Conservation (phyloP, 345 rosid genomes). For the Moricandia moricandioides region DNA sequence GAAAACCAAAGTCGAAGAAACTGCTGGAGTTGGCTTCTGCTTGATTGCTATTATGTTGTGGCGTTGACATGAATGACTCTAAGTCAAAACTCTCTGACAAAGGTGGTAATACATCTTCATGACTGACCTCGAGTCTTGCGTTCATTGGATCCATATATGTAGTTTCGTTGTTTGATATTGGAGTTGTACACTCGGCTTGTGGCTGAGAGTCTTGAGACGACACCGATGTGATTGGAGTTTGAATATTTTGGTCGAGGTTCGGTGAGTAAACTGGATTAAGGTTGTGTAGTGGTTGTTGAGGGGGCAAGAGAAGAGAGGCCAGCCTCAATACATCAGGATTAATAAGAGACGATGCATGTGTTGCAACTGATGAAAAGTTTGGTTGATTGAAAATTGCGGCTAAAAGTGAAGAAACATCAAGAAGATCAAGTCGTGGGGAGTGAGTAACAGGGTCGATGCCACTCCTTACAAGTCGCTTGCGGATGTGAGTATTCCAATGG, state of each 20-base stretch:
- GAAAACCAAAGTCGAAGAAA: conserved; percentile 74
- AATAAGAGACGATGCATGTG: conserved; percentile 24
- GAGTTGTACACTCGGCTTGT: conserved; percentile 24
- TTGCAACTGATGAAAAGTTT: conserved; percentile 38
- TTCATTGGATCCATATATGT: conserved; percentile 6
- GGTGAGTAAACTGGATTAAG: not conserved
- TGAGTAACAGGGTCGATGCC: conserved; percentile 98
- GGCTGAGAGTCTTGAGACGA: conserved; percentile 29
- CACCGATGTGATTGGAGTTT: conserved; percentile 27
- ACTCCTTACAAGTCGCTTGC: conserved; percentile 77
- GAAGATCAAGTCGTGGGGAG: conserved; percentile 73
- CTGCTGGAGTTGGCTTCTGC: conserved; percentile 65
- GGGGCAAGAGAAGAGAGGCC: conserved; percentile 27
- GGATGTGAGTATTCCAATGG: conserved; percentile 90
- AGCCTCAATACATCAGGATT: conserved; percentile 31
- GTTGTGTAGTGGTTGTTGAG: conserved; percentile 21
- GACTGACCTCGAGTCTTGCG: not conserved
- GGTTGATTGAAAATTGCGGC: conserved; percentile 50
- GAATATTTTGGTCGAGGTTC: conserved; percentile 16
- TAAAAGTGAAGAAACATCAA: conserved; percentile 64
- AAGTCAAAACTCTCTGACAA: conserved; percentile 42
- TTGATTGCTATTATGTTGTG: conserved; percentile 52
- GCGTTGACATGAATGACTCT: conserved; percentile 61
- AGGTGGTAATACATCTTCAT: conserved; percentile 7
- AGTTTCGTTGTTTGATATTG: conserved; percentile 6